Evolutionary conservation across 148 eudicot species (phyloP).

Genomic region (Rhododendron vialii): DNA sequence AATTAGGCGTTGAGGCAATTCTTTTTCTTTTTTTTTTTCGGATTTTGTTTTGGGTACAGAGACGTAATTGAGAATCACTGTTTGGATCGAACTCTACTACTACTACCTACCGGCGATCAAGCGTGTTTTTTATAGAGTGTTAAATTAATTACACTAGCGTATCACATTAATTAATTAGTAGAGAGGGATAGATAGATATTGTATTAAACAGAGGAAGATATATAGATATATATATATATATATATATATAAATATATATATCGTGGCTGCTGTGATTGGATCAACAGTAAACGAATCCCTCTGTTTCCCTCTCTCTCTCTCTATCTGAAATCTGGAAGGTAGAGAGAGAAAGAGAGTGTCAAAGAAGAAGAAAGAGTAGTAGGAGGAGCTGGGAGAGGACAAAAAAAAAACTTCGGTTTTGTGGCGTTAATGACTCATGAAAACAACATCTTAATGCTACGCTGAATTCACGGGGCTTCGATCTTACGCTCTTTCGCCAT

Average conservation of each 20-base stretch:
- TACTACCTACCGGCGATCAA: background rate
- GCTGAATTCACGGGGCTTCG: conserved; percentile 21
- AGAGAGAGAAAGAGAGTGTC: conserved; percentile 3
- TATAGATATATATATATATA: background rate
- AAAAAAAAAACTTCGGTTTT: background rate
- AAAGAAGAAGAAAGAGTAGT: background rate
- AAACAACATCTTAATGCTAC: background rate
- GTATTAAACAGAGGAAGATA: background rate
- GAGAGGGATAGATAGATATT: background rate
- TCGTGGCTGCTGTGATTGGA: conserved; percentile 6
- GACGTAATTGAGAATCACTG: background rate
- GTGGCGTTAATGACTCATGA: background rate
- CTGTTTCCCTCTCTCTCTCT: background rate
- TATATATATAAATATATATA: background rate
- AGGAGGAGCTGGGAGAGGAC: conserved; percentile 4
- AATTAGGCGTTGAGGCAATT: background rate
- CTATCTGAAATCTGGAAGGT: conserved; percentile 7
- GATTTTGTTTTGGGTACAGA: background rate
- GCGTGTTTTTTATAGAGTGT: background rate
- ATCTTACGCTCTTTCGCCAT: background rate
- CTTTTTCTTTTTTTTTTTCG: background rate
- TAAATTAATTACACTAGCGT: background rate
- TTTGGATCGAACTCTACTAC: background rate
- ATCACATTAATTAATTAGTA: background rate
- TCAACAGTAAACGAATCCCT: conserved; percentile 6